phyloP scores from a whole-genome alignment of 331 rosid species.

The Quercus phellos region DNA sequence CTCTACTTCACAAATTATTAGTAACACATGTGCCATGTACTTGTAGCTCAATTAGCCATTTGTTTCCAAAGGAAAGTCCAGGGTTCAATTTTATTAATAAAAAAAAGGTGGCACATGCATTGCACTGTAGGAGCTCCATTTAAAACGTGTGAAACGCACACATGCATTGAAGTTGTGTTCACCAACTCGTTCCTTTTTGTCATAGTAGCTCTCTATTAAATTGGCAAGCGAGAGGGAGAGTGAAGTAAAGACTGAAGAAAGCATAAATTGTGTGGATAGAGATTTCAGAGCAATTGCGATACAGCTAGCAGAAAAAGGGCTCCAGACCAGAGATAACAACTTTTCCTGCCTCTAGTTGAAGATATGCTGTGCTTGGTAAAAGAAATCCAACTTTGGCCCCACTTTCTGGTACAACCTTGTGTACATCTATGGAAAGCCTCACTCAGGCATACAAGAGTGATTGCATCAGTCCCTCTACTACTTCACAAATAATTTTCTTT shows the following conservation, averaged over 20 bases:
- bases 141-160: too few species aligned
- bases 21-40: too few species aligned
- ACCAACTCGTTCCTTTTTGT: background rate
- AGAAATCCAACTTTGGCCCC: conserved; percentile 23
- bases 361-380: conserved; percentile 31
- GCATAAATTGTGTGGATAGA: background rate
- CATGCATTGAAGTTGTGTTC: background rate
- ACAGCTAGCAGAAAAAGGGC: conserved; percentile 30
- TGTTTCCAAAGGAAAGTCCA: too few species aligned
- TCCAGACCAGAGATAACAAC: conserved; percentile 9
- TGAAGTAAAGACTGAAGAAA: too few species aligned
- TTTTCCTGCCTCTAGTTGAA: conserved; percentile 33
- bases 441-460: background rate
- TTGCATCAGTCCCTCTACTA: too few species aligned
- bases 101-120: too few species aligned
- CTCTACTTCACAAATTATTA: too few species aligned
- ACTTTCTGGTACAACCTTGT: background rate
- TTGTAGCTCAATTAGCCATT: too few species aligned
- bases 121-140: too few species aligned
- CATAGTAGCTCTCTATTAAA: background rate
- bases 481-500: background rate
- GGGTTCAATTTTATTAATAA: too few species aligned
- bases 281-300: background rate
- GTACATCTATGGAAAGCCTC: background rate
- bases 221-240: background rate